These are phyloP conservation scores for Phytophthora gonapodyides DNA, from an alignment of 352 stramenopile species.

Conservation along the genomic window DNA sequence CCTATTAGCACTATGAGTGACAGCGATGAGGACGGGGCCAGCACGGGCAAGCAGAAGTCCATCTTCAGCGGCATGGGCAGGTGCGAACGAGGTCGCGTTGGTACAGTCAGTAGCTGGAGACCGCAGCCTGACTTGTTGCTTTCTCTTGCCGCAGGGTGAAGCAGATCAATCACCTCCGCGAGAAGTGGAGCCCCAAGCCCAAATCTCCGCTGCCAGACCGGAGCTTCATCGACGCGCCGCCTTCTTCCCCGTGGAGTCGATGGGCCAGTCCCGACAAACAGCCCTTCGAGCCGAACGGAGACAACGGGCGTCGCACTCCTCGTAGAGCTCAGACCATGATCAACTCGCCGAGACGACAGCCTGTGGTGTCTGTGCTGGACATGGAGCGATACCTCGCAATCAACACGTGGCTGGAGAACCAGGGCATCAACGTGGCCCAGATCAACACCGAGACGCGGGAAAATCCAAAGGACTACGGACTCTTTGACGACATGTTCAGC, in stretches of 20 bases:
- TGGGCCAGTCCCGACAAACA: constrained; percentile 21
- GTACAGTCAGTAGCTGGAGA: background rate
- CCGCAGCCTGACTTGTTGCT: background rate
- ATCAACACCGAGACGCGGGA: background rate
- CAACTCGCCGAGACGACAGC: constrained; percentile 13
- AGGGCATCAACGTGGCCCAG: constrained; percentile 43
- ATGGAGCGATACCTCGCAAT: constrained; percentile 56
- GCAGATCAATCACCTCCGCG: constrained; percentile 56
- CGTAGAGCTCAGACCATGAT: constrained; percentile 15
- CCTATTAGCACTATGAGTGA: constrained; percentile 39
- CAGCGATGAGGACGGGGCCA: constrained; percentile 41
- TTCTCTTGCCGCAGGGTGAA: constrained; percentile 36
- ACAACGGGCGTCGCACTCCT: constrained; percentile 16
- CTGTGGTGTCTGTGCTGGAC: constrained; percentile 37
- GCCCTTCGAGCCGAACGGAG: constrained; percentile 4
- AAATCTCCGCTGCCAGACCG: constrained; percentile 24
- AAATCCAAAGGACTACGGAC: constrained; percentile 18
- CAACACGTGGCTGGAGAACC: constrained; percentile 45
- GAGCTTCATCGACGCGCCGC: constrained; percentile 19
- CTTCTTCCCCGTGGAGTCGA: constrained; percentile 27
- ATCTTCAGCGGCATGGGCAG: constrained; percentile 57
- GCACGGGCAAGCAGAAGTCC: constrained; percentile 42
- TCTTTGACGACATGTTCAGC: constrained; percentile 55
- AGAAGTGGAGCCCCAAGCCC: constrained; percentile 51
- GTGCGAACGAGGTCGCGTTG: background rate